Evolutionary conservation across 2,329 filamentous ascomycete species (phyloP).

Genomic region (Tolypocladium pustulatum): DNA sequence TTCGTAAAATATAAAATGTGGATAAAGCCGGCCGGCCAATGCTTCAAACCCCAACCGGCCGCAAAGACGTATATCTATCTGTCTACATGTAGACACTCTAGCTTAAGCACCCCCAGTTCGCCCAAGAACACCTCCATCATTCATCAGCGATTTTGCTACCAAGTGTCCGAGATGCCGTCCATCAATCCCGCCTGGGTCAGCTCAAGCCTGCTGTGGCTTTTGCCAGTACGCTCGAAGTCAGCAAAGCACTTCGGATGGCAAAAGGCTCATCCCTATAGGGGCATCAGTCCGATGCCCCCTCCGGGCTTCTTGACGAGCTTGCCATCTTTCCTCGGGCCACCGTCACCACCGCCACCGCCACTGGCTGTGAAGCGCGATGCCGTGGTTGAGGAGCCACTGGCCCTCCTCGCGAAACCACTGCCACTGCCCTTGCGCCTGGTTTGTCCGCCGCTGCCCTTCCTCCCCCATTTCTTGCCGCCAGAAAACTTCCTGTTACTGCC

Average conservation of each 20-base stretch:
- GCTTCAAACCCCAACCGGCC: neutral
- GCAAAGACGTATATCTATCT: neutral
- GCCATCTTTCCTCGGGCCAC: slow-evolving; percentile 13
- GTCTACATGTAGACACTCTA: neutral
- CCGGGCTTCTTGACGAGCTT: slow-evolving; percentile 22
- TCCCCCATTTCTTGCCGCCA: slow-evolving; percentile 17
- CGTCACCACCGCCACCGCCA: slow-evolving; percentile 4
- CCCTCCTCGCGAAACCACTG: slow-evolving; percentile 14
- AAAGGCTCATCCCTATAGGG: slow-evolving; percentile 14
- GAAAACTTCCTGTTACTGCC: slow-evolving; percentile 16
- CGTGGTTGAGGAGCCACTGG: slow-evolving; percentile 16
- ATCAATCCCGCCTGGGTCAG: neutral
- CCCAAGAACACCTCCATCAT: neutral
- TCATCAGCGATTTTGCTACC: neutral
- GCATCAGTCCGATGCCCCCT: slow-evolving; percentile 27
- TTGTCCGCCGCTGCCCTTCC: slow-evolving; percentile 17
- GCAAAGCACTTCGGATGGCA: neutral
- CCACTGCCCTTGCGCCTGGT: slow-evolving; percentile 19
- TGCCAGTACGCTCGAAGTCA: neutral
- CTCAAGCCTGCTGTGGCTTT: neutral
- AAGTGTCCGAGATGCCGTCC: neutral
- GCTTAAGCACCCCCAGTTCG: neutral
- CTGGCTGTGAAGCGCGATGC: slow-evolving; percentile 8
- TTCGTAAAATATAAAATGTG: neutral
- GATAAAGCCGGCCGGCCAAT: neutral